A percentile compares a stretch with the other conserved stretches of the same genome.
Evolutionary conservation across 208 protist species (phyloP).

Genomic region (Trypanosoma platydactyli): DNA sequence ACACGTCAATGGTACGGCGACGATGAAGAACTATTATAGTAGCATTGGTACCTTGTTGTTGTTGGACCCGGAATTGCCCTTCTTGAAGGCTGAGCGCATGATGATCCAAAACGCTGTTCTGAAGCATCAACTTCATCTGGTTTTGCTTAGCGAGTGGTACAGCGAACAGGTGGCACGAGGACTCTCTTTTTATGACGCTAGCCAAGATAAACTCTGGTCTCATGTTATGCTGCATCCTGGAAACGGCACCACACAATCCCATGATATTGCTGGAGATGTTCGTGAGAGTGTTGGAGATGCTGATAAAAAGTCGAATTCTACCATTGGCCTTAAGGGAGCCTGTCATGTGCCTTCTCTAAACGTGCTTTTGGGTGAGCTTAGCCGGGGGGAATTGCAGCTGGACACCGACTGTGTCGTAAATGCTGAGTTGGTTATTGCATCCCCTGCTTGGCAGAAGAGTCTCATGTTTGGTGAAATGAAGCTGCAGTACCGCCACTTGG

Average conservation of each 20-base stretch:
- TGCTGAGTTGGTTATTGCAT: conserved; percentile 20
- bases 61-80: conserved; percentile 45
- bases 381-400: conserved; percentile 20
- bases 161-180: conserved; percentile 22
- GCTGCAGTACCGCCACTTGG: conserved; percentile 7
- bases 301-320: neutral
- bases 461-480: neutral
- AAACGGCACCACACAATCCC: neutral
- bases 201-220: conserved; percentile 1
- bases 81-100: conserved; percentile 29
- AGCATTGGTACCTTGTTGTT: conserved; percentile 43
- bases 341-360: conserved; percentile 58
- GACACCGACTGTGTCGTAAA: conserved; percentile 17
- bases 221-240: neutral
- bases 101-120: conserved; percentile 34
- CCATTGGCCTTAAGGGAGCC: conserved; percentile 30
- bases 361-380: conserved; percentile 31
- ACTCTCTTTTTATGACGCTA: conserved; percentile 15
- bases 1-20: neutral
- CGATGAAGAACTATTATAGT: conserved; percentile 25
- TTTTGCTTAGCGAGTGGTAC: conserved; percentile 59
- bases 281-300: neutral
- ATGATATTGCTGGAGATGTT: neutral
- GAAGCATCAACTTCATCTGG: conserved; percentile 32
- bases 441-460: neutral